Conservation (phyloP, 768 basidiomycete species). For the Tylopilus intermedius region DNA sequence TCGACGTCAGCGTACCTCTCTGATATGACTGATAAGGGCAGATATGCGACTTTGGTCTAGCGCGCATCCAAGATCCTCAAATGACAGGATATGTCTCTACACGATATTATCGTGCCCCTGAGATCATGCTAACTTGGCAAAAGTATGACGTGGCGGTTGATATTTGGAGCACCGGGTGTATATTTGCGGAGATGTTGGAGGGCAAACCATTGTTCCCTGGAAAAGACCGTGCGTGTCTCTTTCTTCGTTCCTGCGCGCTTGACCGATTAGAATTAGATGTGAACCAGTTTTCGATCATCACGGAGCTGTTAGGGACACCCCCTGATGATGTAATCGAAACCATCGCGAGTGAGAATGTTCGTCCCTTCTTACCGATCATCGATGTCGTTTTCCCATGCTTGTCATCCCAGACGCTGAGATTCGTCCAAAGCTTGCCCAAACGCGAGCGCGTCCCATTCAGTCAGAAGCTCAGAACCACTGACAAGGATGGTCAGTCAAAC, state of each 20-base stretch:
- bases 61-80: conserved; percentile 97
- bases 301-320: conserved; percentile 95
- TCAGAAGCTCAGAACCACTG: conserved; percentile 85
- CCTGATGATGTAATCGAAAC: conserved; percentile 99
- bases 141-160: conserved; percentile 99
- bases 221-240: conserved; percentile 83
- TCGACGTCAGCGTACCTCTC: neutral
- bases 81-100: conserved; percentile 99
- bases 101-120: conserved; percentile 96
- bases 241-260: neutral
- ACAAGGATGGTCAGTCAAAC: conserved; percentile 67
- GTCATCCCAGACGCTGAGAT: conserved; percentile 77
- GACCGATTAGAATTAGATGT: conserved; percentile 63
- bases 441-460: conserved; percentile 92
- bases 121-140: conserved; percentile 99
- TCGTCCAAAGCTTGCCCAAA: conserved; percentile 97
- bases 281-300: conserved; percentile 99
- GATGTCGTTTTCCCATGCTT: conserved; percentile 11
- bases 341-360: conserved; percentile 93
- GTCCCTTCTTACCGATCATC: conserved; percentile 23
- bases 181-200: conserved; percentile 99
- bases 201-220: conserved; percentile 98
- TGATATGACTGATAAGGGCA: conserved; percentile 27
- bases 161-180: conserved; percentile 99
- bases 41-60: conserved; percentile 99